These are phyloP conservation scores for Passalora sequoiae DNA, from an alignment of 2,329 filamentous ascomycete species.

Conservation along the genomic window DNA sequence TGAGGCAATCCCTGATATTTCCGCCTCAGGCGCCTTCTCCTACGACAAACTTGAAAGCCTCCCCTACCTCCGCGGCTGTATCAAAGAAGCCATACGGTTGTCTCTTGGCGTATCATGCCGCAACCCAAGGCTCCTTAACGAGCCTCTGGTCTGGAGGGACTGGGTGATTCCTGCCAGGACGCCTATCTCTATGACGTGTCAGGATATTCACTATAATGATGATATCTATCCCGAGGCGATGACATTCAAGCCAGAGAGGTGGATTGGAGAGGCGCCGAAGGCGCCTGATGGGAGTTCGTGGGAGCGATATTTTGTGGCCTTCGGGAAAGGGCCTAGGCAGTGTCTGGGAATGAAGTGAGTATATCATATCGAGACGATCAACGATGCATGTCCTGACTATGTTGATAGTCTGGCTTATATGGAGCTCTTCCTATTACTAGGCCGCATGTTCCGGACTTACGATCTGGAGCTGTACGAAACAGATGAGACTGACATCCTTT, in stretches of 20 bases:
- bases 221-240: constrained; percentile 31
- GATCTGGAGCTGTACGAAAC: constrained; percentile 23
- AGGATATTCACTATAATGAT: constrained; percentile 32
- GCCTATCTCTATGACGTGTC: constrained; percentile 30
- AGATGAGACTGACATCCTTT: constrained; percentile 14
- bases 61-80: constrained; percentile 21
- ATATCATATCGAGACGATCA: constrained; percentile 2
- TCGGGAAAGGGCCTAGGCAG: constrained; percentile 33
- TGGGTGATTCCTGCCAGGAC: constrained; percentile 25
- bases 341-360: constrained; percentile 29
- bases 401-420: constrained; percentile 22
- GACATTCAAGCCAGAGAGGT: constrained; percentile 33
- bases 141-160: constrained; percentile 15
- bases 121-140: constrained; percentile 17
- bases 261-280: constrained; percentile 27
- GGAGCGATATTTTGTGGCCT: constrained; percentile 36
- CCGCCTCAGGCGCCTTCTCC: constrained; percentile 10
- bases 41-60: constrained; percentile 18
- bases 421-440: constrained; percentile 24
- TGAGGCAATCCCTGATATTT: constrained; percentile 15
- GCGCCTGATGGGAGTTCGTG: constrained; percentile 15
- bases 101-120: constrained; percentile 18
- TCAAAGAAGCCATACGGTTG: constrained; percentile 21
- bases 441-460: constrained; percentile 18
- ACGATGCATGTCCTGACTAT: background rate